A percentile compares a stretch with the other conserved stretches of the same genome.
phyloP scores from a whole-genome alignment of 371 early-diverging fungal genomes.

The Circinella minor region DNA sequence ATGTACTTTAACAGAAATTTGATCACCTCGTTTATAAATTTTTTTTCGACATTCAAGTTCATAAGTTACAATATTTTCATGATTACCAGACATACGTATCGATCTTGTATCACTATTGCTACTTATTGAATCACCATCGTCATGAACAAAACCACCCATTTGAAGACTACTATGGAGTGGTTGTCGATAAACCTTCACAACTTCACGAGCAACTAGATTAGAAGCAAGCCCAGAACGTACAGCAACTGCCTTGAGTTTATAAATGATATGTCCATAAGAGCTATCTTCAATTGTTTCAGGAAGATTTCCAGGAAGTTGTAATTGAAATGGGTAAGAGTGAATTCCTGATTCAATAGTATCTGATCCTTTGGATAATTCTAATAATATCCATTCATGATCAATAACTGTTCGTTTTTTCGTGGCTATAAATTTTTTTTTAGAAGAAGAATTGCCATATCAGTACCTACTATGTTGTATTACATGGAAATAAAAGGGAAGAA shows the following conservation, averaged over 20 bases:
- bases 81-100: slow-evolving; percentile 2
- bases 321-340: slow-evolving; percentile 46
- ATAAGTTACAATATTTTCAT: slow-evolving; percentile 22
- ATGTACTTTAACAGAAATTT: slow-evolving; percentile 33
- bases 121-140: slow-evolving; percentile 1
- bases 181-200: slow-evolving; percentile 20
- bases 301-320: slow-evolving; percentile 38
- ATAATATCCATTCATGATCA: slow-evolving; percentile 8
- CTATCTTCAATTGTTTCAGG: slow-evolving; percentile 42
- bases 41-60: slow-evolving; percentile 27
- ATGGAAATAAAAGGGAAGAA: too few species aligned
- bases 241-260: slow-evolving; percentile 44
- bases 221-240: slow-evolving; percentile 38
- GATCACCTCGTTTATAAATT: slow-evolving; percentile 34
- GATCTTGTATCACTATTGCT: not conserved
- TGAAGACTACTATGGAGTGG: too few species aligned
- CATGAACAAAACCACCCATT: too few species aligned
- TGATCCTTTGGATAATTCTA: not conserved
- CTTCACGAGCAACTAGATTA: slow-evolving; percentile 21
- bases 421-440: not conserved
- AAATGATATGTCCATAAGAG: slow-evolving; percentile 37
- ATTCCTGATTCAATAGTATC: slow-evolving; percentile 7
- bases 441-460: not conserved
- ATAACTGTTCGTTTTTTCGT: not conserved
- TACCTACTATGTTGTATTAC: too few species aligned